These are phyloP conservation scores for Boletus subparvulus DNA, from an alignment of 768 basidiomycete genomes.

Conservation along the genomic window DNA sequence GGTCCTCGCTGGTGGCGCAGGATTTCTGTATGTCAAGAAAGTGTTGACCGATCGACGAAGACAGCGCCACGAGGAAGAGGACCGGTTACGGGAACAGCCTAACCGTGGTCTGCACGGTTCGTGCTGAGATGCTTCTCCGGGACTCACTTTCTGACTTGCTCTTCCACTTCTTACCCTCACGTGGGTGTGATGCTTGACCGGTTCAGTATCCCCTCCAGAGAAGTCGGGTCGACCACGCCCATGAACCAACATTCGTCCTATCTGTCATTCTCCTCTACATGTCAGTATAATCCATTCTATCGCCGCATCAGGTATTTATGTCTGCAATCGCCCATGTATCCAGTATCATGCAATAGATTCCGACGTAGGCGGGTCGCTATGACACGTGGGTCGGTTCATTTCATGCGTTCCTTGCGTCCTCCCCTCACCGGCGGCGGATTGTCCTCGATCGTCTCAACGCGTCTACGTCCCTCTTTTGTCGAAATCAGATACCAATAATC, in stretches of 20 bases:
- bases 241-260: conserved; percentile 1
- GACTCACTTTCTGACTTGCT: conserved; percentile 11
- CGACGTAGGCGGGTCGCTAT: not conserved
- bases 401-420: not conserved
- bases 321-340: not conserved
- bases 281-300: not conserved
- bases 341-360: conserved; percentile 1
- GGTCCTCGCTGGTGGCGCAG: conserved; percentile 28
- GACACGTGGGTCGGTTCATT: not conserved
- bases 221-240: conserved; percentile 4
- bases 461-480: not conserved
- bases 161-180: not conserved
- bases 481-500: not conserved
- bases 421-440: not conserved
- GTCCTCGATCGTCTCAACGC: not conserved
- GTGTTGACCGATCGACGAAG: conserved; percentile 27
- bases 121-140: not conserved
- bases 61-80: conserved; percentile 20
- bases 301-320: not conserved
- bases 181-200: not conserved
- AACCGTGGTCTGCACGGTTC: not conserved
- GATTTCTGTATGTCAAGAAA: conserved; percentile 33
- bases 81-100: conserved; percentile 13
- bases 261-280: not conserved
- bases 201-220: conserved; percentile 4